phyloP scores from a whole-genome alignment of 2,329 filamentous ascomycete species.

The Drechslera avenae region DNA sequence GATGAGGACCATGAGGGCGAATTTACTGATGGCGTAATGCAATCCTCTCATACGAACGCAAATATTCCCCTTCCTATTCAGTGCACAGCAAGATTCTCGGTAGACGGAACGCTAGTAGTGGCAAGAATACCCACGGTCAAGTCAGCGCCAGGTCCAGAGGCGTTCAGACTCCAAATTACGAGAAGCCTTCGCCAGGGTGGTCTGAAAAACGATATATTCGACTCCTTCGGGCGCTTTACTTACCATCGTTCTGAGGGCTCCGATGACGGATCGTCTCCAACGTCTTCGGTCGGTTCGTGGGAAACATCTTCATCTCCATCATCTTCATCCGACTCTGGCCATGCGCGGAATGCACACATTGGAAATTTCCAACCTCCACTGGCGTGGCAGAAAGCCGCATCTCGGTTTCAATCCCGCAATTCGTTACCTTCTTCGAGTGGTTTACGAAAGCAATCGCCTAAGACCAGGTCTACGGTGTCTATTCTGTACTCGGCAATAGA shows the following conservation, averaged over 20 bases:
- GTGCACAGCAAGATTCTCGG: constrained; percentile 62
- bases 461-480: constrained; percentile 71
- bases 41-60: constrained; percentile 63
- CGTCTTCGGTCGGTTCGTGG: constrained; percentile 42
- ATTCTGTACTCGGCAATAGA: constrained; percentile 68
- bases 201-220: constrained; percentile 60
- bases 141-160: constrained; percentile 28
- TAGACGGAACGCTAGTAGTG: constrained; percentile 59
- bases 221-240: constrained; percentile 63
- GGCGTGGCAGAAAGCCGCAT: constrained; percentile 57
- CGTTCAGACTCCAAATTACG: constrained; percentile 36
- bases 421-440: constrained; percentile 46
- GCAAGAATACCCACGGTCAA: constrained; percentile 55
- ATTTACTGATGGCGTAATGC: constrained; percentile 55
- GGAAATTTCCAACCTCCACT: constrained; percentile 56
- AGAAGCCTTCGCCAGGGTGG: constrained; percentile 31
- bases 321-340: constrained; percentile 44
- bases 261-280: constrained; percentile 31
- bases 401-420: constrained; percentile 62
- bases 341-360: constrained; percentile 49
- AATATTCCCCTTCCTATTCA: constrained; percentile 67
- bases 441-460: constrained; percentile 36
- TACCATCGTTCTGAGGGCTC: constrained; percentile 26
- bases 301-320: constrained; percentile 47
- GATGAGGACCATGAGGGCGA: constrained; percentile 70